Evolutionary conservation across 1,139 yeast species (phyloP).

Genomic region (Debaryomyces fabryi): DNA sequence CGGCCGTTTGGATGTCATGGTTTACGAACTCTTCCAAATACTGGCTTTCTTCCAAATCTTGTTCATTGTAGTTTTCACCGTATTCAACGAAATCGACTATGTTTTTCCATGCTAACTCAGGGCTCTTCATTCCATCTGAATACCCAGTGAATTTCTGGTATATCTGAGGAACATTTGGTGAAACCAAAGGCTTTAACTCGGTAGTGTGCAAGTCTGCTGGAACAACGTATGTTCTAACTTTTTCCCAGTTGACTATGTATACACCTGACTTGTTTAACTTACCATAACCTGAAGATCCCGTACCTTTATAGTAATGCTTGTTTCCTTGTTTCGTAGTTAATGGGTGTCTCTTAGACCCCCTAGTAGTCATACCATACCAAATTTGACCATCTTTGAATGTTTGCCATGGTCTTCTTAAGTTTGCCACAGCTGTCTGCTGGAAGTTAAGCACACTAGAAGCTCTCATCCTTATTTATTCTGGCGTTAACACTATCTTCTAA

Average conservation of each 20-base stretch:
- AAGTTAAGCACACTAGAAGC: slow-evolving; percentile 53
- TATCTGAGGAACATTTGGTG: slow-evolving; percentile 68
- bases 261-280: slow-evolving; percentile 71
- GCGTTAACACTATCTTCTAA: neutral
- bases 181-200: slow-evolving; percentile 72
- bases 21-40: slow-evolving; percentile 51
- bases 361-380: slow-evolving; percentile 75
- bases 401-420: slow-evolving; percentile 86
- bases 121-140: slow-evolving; percentile 70
- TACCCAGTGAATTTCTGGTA: slow-evolving; percentile 72
- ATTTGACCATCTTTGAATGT: slow-evolving; percentile 80
- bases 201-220: slow-evolving; percentile 56
- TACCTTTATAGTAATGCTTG: slow-evolving; percentile 92
- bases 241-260: slow-evolving; percentile 77
- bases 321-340: slow-evolving; percentile 93
- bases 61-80: slow-evolving; percentile 55
- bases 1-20: slow-evolving; percentile 19
- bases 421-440: slow-evolving; percentile 53
- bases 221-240: slow-evolving; percentile 87
- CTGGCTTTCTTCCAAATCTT: slow-evolving; percentile 40
- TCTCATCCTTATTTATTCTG: slow-evolving; percentile 45
- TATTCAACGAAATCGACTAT: slow-evolving; percentile 73
- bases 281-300: slow-evolving; percentile 94
- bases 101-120: slow-evolving; percentile 71
- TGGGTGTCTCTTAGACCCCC: slow-evolving; percentile 84